Evolutionary conservation across 192 early-diverging fungal genomes (phyloP).

Genomic region (Linnemannia schmuckeri): DNA sequence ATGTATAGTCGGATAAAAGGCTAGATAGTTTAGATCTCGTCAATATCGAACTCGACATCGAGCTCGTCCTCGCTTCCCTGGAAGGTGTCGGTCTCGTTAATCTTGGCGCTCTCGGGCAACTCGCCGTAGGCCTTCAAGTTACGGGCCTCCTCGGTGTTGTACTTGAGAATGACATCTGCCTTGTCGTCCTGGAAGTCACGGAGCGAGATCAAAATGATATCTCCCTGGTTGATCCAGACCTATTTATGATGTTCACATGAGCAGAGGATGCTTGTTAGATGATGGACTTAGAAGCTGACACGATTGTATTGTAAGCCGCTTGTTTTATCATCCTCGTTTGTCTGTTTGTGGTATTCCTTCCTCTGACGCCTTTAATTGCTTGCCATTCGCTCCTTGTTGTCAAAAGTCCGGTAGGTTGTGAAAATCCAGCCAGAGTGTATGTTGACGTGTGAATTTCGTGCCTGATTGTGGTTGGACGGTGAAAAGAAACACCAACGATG

Average conservation of each 20-base stretch:
- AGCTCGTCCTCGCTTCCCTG: conserved; percentile 75
- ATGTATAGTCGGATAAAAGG: neutral
- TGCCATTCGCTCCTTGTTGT: neutral
- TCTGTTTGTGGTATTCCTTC: neutral
- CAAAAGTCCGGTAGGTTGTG: neutral
- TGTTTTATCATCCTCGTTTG: neutral
- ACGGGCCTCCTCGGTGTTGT: conserved; percentile 95
- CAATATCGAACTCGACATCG: conserved; percentile 95
- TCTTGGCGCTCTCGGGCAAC: conserved; percentile 88
- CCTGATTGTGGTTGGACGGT: neutral
- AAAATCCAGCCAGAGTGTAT: neutral
- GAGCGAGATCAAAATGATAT: conserved; percentile 90
- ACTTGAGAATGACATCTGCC: conserved; percentile 96
- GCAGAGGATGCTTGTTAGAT: neutral
- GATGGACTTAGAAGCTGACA: no score
- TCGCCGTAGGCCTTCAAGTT: conserved; percentile 95
- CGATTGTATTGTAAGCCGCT: neutral
- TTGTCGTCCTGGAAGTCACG: conserved; percentile 95
- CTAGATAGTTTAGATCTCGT: conserved; percentile 71
- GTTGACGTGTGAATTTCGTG: neutral
- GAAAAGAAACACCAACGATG: neutral
- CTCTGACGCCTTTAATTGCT: neutral
- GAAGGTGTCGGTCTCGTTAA: conserved; percentile 85
- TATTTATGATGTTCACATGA: neutral
- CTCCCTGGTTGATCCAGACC: conserved; percentile 92